Base-by-base conservation (phyloP, 2,329 filamentous ascomycete genomes). In the Aspergillus sclerotialis region DNA sequence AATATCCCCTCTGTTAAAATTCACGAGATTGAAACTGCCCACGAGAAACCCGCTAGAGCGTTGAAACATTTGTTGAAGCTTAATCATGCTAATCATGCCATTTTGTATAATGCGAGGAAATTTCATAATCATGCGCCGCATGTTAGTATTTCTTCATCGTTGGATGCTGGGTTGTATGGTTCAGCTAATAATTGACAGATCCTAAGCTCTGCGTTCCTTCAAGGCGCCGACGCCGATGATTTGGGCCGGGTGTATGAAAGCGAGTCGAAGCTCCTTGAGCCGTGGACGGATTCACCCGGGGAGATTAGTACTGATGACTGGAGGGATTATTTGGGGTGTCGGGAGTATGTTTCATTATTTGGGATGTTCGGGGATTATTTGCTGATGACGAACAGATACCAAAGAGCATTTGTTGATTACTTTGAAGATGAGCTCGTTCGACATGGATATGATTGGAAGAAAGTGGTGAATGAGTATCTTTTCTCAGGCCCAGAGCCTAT, bases 351-450 rank as follows among this genome's bases (percentile, higher is more conserved):
- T 8, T 11, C 12, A 13, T 23, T 17, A 23, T 35, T 25, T 18
- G 35, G 25, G 16, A n/a, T 16, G 7, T 32, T 31, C 17, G n/a
- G 25, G 14, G 7, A 14, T 19, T 17, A 26, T 16, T 13, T 31
- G 27, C 27, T 42, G 23, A 39, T 19, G 28, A 18, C 14, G 15
- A n/a, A 19, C 49, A 77, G 69, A 42, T 95, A 93, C 54, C 87
- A 98, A 61, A 76, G 90, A 39, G 90, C 88, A 1, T 98, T 82
- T 54, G 70, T 98, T 36, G 89, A 98, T 58, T 96, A 92, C 57
- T 96, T 94, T 55, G 92, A 98, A 58, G 92, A 98, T 57, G 79
- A 87, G 51, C 69, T 96, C 18, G 88, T 85, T 3, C 67, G 68
- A 12, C 76, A 80, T 49, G 71, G 78, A 23, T 96, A 95, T 56